Evolutionary conservation across 352 stramenopile genomes (phyloP), one percentile per base, ranked within the genome.

Genomic region (Pythium biforme): DNA sequence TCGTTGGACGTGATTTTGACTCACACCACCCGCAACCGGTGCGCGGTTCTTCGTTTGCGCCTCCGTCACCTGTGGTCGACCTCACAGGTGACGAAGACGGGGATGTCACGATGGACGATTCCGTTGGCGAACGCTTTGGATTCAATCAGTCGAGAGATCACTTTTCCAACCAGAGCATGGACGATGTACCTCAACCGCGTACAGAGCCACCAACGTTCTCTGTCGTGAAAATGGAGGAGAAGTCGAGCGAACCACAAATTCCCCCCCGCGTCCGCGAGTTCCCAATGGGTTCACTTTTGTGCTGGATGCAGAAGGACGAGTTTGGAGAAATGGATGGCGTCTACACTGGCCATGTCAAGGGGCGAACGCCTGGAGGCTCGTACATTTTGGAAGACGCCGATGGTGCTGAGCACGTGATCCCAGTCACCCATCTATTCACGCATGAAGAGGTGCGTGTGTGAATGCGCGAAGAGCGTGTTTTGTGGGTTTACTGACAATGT

Each of bases 131-230:
- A n/a, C 41, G 25, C 49, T 68, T 78, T 40, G 29, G 58, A 79
- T 19, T 77, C 67, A 0, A 55, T 68, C 2, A 61, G 73, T 33
- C 26, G 81, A 47, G 85, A 78, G 48, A 79, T 74, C 6, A 81
- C 81, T 54, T 73, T 86, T 52, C 53, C 27, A 59, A 59, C 26
- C 34, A 49, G 17, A 10, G 15, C 15, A 65, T 63, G 22, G 57
- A 75, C 20, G 77, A 66, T 23, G 65, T 76, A 6, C 64, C 66
- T 22, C n/a, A n/a, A 27, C 26, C 57, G 3, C 7, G 8, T 3
- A 70, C 64, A 27, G 67, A 50, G 72, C 60, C 10, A 39, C 19
- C 39, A 29, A 29, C 3, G 4, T 55, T 50, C 33, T 39, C 40
- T 19, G 54, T 46, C 12, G 39, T 68, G 23, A 55, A 59, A 55